These are phyloP conservation scores for Suillus discolor DNA, from an alignment of 768 basidiomycete species.

Conservation along the genomic window DNA sequence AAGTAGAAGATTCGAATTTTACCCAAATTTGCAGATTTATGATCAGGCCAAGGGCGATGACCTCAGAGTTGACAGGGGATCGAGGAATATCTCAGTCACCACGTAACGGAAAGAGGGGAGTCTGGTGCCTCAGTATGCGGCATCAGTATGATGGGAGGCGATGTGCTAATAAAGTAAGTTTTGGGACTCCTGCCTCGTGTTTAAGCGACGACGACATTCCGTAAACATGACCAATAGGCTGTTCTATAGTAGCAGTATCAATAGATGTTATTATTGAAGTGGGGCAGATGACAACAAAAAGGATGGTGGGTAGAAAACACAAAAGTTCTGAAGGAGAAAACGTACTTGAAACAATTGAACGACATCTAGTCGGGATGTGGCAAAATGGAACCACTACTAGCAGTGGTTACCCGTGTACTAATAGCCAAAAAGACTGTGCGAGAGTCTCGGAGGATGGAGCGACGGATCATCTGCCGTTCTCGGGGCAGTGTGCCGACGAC, in stretches of 20 bases:
- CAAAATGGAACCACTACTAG: not conserved
- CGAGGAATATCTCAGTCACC: not conserved
- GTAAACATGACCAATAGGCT: not conserved
- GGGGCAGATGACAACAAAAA: not conserved
- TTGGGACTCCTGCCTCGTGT: not conserved
- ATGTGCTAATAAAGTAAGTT: not conserved
- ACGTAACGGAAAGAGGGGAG: not conserved
- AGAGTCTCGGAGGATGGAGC: conserved; percentile 1
- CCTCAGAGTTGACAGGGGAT: not conserved
- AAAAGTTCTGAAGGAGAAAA: not conserved
- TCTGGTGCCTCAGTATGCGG: not conserved
- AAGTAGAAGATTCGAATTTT: not conserved
- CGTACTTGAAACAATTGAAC: not conserved
- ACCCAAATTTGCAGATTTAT: not conserved
- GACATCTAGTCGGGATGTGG: not conserved
- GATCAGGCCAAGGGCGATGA: not conserved
- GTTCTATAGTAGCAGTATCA: not conserved
- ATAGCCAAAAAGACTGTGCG: conserved; percentile 2
- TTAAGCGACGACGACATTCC: not conserved
- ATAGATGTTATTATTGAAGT: not conserved
- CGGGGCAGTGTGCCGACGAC: conserved; percentile 11
- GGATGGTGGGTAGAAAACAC: not conserved
- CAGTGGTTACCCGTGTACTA: not conserved
- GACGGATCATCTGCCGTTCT: conserved; percentile 11
- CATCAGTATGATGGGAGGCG: not conserved